Conservation (phyloP, 306 rosid species). For the Prosopis cineraria region DNA sequence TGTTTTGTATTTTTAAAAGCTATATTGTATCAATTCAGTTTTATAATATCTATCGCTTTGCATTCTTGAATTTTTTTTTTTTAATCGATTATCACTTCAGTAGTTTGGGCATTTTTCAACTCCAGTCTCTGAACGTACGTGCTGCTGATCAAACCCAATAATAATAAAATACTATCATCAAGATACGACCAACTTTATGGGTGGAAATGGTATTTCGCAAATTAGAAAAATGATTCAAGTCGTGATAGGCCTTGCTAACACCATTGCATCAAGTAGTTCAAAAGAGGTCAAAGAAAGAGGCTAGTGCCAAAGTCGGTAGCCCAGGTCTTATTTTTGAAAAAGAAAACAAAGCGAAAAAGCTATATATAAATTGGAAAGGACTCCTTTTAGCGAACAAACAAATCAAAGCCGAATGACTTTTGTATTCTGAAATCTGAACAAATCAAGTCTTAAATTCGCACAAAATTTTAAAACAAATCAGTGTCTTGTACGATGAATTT, state of each 20-base stretch:
- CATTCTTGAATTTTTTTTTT: too few species aligned
- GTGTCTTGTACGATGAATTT: too few species aligned
- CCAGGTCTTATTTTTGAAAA: not conserved
- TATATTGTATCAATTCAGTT: too few species aligned
- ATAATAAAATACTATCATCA: too few species aligned
- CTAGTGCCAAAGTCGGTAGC: conserved; percentile 23
- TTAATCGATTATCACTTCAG: not conserved
- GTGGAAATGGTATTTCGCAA: not conserved
- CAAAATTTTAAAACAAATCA: too few species aligned
- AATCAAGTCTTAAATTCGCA: too few species aligned
- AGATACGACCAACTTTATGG: not conserved
- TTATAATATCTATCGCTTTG: too few species aligned
- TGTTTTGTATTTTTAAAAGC: too few species aligned
- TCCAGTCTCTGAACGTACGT: too few species aligned
- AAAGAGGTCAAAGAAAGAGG: conserved; percentile 39
- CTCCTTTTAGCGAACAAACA: not conserved
- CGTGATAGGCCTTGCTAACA: not conserved
- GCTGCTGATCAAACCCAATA: too few species aligned
- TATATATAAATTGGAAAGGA: not conserved
- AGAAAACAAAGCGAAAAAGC: not conserved
- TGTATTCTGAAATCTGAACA: not conserved
- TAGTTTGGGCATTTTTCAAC: too few species aligned
- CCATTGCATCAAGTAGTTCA: not conserved
- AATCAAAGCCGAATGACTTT: not conserved
- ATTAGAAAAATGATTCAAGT: not conserved